These are phyloP conservation scores for Carex myosuroides DNA, from an alignment of 176 grass and related monocot species.

Conservation along the genomic window DNA sequence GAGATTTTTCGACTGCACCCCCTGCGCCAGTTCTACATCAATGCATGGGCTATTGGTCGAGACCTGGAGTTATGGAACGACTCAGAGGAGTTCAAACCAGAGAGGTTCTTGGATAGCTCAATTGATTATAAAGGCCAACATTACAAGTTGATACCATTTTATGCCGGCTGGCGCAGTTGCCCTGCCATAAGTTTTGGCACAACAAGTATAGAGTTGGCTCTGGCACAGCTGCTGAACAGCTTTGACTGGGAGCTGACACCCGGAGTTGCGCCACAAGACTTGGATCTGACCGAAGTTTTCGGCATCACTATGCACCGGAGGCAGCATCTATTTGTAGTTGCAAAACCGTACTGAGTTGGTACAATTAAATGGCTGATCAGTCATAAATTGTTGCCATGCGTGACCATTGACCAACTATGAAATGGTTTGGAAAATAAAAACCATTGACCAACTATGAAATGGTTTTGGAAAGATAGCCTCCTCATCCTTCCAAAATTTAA, in stretches of 20 bases:
- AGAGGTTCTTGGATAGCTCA: constrained; percentile 8
- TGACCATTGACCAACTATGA: background rate
- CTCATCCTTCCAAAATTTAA: too few relatives aligned
- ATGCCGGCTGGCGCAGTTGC: constrained; percentile 5
- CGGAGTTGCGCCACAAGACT: constrained; percentile 7
- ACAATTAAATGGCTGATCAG: background rate
- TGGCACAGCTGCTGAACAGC: constrained; percentile 27
- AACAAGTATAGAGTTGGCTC: constrained; percentile 10
- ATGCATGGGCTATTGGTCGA: constrained; percentile 23
- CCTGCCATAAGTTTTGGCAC: constrained; percentile 10
- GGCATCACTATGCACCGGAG: constrained; percentile 22
- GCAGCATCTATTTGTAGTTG: background rate
- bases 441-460: too few relatives aligned
- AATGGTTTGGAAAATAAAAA: background rate
- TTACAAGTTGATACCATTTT: constrained; percentile 24
- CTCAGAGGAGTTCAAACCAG: constrained; percentile 1
- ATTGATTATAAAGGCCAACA: constrained; percentile 27
- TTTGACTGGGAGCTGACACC: constrained; percentile 23
- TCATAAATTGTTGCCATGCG: background rate
- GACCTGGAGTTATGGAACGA: background rate
- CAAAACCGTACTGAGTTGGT: background rate
- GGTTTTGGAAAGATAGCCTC: too few relatives aligned
- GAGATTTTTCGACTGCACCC: constrained; percentile 36
- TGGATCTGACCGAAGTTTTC: constrained; percentile 23
- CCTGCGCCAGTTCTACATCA: constrained; percentile 12